phyloP scores from a whole-genome alignment of 2,329 filamentous ascomycete species.

The Aspergillus ruber region DNA sequence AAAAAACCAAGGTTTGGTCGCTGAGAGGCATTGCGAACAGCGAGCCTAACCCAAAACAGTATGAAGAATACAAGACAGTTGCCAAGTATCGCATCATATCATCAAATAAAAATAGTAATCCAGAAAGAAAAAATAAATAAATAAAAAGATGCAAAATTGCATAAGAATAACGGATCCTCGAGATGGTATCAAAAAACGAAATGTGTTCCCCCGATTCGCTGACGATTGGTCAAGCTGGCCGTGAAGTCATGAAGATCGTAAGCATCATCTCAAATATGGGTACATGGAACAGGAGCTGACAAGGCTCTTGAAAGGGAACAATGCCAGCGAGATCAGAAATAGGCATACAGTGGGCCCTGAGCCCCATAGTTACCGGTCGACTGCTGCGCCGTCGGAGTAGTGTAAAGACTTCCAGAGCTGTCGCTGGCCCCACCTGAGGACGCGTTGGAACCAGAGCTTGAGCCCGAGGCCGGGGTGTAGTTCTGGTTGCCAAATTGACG shows the following conservation, averaged over 20 bases:
- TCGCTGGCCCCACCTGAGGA: constrained; percentile 23
- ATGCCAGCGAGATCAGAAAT: constrained; percentile 22
- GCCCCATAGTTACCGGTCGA: constrained; percentile 20
- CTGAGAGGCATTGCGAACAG: neutral
- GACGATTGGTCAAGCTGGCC: constrained; percentile 18
- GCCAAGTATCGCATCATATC: constrained; percentile 12
- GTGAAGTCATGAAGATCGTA: constrained; percentile 29
- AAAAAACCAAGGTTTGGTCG: constrained; percentile 1
- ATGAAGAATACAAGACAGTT: constrained; percentile 17
- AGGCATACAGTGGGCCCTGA: constrained; percentile 26
- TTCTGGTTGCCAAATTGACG: constrained; percentile 22
- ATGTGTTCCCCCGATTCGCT: constrained; percentile 16
- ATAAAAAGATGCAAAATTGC: constrained; percentile 16
- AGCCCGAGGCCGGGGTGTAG: constrained; percentile 15
- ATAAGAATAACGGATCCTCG: constrained; percentile 16
- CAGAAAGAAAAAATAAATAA: constrained; percentile 13
- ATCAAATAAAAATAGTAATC: constrained; percentile 10
- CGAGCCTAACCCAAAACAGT: neutral
- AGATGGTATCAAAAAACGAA: constrained; percentile 14
- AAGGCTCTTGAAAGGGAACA: constrained; percentile 6
- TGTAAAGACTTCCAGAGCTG: constrained; percentile 21
- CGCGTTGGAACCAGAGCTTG: constrained; percentile 16
- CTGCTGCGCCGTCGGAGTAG: constrained; percentile 22
- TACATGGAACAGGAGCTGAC: constrained; percentile 23
- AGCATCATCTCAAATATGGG: constrained; percentile 32